Base-by-base conservation (phyloP, 371 early-diverging fungal genomes). In the Batrachochytrium dendrobatidis region DNA sequence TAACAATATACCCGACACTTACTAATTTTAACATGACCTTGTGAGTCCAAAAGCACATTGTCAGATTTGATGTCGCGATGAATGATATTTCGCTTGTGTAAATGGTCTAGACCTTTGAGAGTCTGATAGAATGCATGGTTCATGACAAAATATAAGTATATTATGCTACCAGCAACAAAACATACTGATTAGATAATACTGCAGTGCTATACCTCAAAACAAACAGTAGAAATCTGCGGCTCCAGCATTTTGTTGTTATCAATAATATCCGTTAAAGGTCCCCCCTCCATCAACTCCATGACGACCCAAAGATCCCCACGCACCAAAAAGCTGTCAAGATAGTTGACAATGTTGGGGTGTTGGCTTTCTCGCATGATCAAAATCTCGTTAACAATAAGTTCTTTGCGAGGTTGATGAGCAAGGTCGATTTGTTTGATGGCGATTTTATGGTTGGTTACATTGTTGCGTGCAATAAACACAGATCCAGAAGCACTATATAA, bases 261-360 rank as follows among this genome's bases (percentile, higher is more conserved):
- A 70, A 98, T 94, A 25, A 95, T 87, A 67, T 98, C 97, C 6
- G 95, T 98, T 71, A 98, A 72, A 10, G 95, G 85, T 32, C 98
- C 98, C 30, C 95, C 97, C 70, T 95, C 95, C 97, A 98, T 98
- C 75, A 87, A 93, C 75, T 98, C 98, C 94, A 98, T 94, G 26
- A 98, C 87, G 7, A 98, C 94, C 98, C 98, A 98, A 53, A 98
- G 74, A 33, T 95, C 95, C 44, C 54, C 76, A 59, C 81, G 82
- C 48, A 91, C 82, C 60, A 97, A 71, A 78, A 87, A 97, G 3
- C 88, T 77, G 71, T 95, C 95, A 31, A 93, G 75, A 68, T 83
- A 95, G 72, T 92, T 92, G 66, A 96, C 93, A 76, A 96, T 92
- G 72, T 95, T 96, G 48, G 87, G 84, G 75, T 97, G 95, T 53